A percentile compares a stretch with the other conserved stretches of the same genome.
Conservation (phyloP, 2,329 filamentous ascomycete genomes). For the Alternaria arborescens region DNA sequence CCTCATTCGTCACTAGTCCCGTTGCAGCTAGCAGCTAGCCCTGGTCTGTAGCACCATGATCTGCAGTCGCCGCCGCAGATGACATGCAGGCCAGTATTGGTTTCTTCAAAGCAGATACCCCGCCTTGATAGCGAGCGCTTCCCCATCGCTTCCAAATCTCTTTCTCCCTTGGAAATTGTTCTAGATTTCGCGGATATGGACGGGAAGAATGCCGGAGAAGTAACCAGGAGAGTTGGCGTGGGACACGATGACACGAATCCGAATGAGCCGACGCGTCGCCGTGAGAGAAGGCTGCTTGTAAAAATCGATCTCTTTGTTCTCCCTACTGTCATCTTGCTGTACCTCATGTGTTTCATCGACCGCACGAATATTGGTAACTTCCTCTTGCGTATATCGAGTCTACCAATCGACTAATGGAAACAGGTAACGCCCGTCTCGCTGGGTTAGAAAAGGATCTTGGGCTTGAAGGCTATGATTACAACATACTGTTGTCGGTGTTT, state of each 20-base stretch:
- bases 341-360: conserved; percentile 76
- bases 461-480: conserved; percentile 70
- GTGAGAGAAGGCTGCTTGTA: conserved; percentile 62
- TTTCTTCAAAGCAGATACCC: background rate
- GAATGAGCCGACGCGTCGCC: conserved; percentile 62
- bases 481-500: conserved; percentile 71
- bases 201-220: conserved; percentile 6
- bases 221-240: conserved; percentile 8
- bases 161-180: background rate
- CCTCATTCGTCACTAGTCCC: background rate
- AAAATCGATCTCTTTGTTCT: conserved; percentile 71
- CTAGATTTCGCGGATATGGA: conserved; percentile 10
- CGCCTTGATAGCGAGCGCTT: background rate
- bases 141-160: background rate
- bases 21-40: background rate
- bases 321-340: conserved; percentile 69
- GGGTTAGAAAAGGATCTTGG: conserved; percentile 68
- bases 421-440: conserved; percentile 72
- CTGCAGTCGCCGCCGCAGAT: conserved; percentile 1
- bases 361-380: conserved; percentile 71
- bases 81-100: background rate
- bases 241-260: conserved; percentile 34
- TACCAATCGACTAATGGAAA: background rate
- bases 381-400: background rate
- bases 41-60: background rate